These are phyloP conservation scores for Trypanosoma avium DNA, from an alignment of 208 protist genomes.

Conservation along the genomic window DNA sequence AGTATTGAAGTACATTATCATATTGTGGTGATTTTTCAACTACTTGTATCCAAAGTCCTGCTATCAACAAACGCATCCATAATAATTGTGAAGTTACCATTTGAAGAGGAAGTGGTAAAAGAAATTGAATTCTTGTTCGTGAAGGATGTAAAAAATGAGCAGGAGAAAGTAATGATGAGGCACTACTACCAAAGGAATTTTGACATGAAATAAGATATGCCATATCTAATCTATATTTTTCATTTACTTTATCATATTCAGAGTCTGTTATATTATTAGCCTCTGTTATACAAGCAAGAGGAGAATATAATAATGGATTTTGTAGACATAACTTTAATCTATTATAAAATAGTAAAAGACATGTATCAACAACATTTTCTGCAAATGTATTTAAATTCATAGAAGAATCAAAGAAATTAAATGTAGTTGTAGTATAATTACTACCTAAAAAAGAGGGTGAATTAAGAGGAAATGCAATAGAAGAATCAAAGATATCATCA, in stretches of 20 bases:
- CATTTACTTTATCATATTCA: not conserved
- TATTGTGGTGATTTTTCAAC: conserved; percentile 18
- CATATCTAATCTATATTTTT: not conserved
- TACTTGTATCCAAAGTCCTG: conserved; percentile 52
- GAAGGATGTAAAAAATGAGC: conserved; percentile 31
- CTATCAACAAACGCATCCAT: conserved; percentile 65
- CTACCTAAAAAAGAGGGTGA: not conserved
- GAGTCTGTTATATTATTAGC: not conserved
- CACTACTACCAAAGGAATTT: not conserved
- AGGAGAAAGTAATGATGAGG: conserved; percentile 6
- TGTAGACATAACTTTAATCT: conserved; percentile 29
- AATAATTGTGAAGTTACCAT: conserved; percentile 50
- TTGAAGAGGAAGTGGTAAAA: conserved; percentile 45
- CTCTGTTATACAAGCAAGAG: conserved; percentile 14
- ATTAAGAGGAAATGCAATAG: not conserved
- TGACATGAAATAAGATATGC: conserved; percentile 1
- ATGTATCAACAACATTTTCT: conserved; percentile 7
- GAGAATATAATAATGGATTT: conserved; percentile 30
- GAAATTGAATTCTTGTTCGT: conserved; percentile 24
- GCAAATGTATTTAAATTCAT: conserved; percentile 23
- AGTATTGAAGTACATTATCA: conserved; percentile 27
- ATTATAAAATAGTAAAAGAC: conserved; percentile 22
- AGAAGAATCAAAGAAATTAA: conserved; percentile 4
- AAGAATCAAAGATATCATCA: conserved; percentile 4
- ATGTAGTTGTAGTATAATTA: not conserved